Base-by-base conservation (phyloP, 768 basidiomycete species). In the Agaricus subrufescens region DNA sequence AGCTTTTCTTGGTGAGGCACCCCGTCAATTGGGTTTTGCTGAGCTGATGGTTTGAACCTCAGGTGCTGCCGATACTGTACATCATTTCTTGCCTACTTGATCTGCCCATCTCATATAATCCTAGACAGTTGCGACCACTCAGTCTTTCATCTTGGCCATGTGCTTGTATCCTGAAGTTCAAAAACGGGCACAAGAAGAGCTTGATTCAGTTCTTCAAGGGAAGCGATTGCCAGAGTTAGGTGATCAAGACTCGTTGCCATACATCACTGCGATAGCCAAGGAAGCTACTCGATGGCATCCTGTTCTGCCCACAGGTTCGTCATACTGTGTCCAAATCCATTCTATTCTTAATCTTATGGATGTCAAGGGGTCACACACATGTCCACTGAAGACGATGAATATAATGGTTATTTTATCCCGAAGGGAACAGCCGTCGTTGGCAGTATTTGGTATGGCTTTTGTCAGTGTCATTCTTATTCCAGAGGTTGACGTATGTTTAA, bases 51-150 rank as follows among this genome's bases (percentile, higher is more conserved):
- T 23, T 23, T 53, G 37, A 23, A 26, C 19, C 23, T 12, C 49
- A 72, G 73, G 73, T 31, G 75, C 75, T 1, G 66, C 73, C n/a
- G 75, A 75, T 53, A 75, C 73, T 29, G 74, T 73, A 62, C 40
- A 67, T 30, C 7, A 26, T 52, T 34, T 4, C 31, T n/a, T 30
- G 37, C 1, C 23, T 14, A 57, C 6, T 19, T 15, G 46, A 9
- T 4, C 40, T 4, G 50, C 44, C 7, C 15, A n/a, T 3, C 44
- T 48, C 11, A 50, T 26, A 49, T 5, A 38, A 70, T 29, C 26
- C 25, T 45, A 51, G 71, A 70, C 69, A 0, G 51, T 69, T 7
- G 67, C 71, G 12, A 60, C 68, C 9, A 58, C 71, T 23, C 65
- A 65, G 2, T 64, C 66, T 3, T 73, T 74, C 45, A 49, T 75